Conservation (phyloP, 2,329 filamentous ascomycete species). For the Trichoderma semiorbis region DNA sequence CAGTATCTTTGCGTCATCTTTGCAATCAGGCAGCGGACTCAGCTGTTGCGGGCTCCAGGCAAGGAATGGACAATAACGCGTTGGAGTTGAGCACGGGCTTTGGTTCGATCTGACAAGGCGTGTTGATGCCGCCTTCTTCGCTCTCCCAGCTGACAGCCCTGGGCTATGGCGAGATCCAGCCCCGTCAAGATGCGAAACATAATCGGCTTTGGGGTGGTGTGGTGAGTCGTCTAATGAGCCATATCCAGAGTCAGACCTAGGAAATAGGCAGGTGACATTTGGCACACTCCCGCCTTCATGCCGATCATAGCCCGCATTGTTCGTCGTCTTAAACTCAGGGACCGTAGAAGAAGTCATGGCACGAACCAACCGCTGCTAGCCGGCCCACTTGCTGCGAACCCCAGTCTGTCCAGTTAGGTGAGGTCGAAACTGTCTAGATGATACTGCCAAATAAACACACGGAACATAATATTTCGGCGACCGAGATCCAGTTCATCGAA, state of each 20-base stretch:
- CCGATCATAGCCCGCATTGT: conserved; percentile 4
- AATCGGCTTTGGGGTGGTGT: neutral
- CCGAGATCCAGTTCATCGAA: neutral
- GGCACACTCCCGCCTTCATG: neutral
- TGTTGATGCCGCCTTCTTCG: neutral
- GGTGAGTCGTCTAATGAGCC: conserved; percentile 24
- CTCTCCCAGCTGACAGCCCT: neutral
- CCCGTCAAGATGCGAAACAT: conserved; percentile 10
- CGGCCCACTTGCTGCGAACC: neutral
- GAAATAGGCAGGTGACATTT: conserved; percentile 17
- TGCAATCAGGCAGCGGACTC: neutral
- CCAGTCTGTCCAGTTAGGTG: neutral
- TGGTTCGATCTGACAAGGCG: neutral
- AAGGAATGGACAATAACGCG: neutral
- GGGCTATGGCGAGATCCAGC: conserved; percentile 12
- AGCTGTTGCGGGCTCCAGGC: conserved; percentile 14
- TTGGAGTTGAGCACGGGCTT: neutral
- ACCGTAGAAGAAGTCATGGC: conserved; percentile 12
- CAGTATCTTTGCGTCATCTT: neutral
- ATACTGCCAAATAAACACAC: neutral
- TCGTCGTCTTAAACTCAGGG: neutral
- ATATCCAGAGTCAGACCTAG: conserved; percentile 31
- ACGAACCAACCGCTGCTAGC: neutral
- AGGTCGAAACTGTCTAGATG: neutral
- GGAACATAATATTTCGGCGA: neutral